A percentile compares a stretch with the other conserved stretches of the same genome.
These are phyloP conservation scores for Candida coquimbonensis DNA, from an alignment of 805 yeast genomes.

Conservation along the genomic window DNA sequence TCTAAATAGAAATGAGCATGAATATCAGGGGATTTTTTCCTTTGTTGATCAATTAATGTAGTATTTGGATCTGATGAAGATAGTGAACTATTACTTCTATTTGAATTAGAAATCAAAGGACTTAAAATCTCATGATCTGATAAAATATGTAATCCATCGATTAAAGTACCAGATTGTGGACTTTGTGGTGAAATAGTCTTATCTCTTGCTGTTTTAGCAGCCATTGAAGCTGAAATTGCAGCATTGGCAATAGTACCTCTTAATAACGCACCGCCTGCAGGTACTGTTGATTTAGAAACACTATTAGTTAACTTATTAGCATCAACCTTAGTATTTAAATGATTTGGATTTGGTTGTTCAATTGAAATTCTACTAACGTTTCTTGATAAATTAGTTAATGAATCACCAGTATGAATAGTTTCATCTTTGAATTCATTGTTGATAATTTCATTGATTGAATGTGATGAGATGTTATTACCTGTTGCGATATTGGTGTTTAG, in stretches of 20 bases:
- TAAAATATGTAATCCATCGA: background rate
- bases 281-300: constrained; percentile 26
- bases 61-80: constrained; percentile 12
- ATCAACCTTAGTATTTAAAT: background rate
- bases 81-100: constrained; percentile 16
- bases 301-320: background rate
- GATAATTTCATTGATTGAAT: constrained; percentile 20
- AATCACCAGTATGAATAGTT: background rate
- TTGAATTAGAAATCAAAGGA: background rate
- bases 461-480: constrained; percentile 19
- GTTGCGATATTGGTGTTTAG: constrained; percentile 28
- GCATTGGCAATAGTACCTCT: constrained; percentile 32
- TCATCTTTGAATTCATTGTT: constrained; percentile 11
- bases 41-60: background rate
- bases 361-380: background rate
- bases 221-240: constrained; percentile 33
- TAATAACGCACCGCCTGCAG: constrained; percentile 41
- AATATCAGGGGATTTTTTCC: constrained; percentile 44
- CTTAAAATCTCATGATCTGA: background rate
- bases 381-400: background rate
- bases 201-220: constrained; percentile 31
- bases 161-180: constrained; percentile 3
- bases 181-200: constrained; percentile 11
- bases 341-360: constrained; percentile 4
- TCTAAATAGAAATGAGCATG: constrained; percentile 77